phyloP scores from a whole-genome alignment of 345 rosid genomes.

The Adansonia digitata region DNA sequence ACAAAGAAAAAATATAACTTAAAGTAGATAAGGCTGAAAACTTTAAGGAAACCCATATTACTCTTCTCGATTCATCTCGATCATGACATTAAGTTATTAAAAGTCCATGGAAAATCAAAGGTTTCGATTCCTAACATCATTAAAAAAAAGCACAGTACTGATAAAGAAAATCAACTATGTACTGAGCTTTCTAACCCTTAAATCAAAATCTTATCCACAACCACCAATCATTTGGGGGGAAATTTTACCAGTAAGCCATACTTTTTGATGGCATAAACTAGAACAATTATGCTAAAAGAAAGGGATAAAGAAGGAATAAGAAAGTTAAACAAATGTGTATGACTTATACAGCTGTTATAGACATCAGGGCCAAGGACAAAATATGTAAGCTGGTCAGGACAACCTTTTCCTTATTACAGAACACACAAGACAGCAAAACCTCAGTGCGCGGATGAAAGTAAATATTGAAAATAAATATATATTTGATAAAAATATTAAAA shows the following conservation, averaged over 20 bases:
- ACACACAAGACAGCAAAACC: not conserved
- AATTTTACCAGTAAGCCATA: not conserved
- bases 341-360: not conserved
- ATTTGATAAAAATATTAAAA: too few relatives aligned
- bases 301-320: too few relatives aligned
- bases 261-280: too few relatives aligned
- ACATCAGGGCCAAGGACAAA: not conserved
- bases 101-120: too few relatives aligned
- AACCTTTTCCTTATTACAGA: not conserved
- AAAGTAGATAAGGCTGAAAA: not conserved
- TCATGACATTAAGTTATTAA: too few relatives aligned
- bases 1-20: not conserved
- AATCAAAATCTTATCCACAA: too few relatives aligned
- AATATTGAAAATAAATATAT: too few relatives aligned
- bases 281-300: not conserved
- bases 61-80: too few relatives aligned
- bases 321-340: not conserved
- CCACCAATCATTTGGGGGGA: too few relatives aligned
- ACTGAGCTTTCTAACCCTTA: too few relatives aligned
- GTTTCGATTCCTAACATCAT: too few relatives aligned
- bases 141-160: not conserved
- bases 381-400: not conserved
- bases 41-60: not conserved
- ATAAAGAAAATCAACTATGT: not conserved
- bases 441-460: too few relatives aligned